Conservation (phyloP, 1,284 basidiomycete species). For the Meripilus lineatus region DNA sequence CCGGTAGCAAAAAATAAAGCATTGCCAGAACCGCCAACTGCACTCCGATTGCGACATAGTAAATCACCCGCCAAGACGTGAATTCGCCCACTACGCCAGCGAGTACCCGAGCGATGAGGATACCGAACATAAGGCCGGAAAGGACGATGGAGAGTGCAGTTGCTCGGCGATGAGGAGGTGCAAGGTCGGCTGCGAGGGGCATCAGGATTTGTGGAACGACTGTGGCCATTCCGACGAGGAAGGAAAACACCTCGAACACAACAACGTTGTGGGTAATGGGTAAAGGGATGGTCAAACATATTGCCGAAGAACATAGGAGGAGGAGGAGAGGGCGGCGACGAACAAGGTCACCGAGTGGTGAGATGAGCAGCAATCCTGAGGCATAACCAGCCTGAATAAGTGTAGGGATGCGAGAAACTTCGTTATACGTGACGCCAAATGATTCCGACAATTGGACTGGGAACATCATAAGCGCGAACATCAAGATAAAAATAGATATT, state of each 20-base stretch:
- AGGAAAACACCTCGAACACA: constrained; percentile 38
- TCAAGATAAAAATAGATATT: not conserved
- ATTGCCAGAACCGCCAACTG: constrained; percentile 28
- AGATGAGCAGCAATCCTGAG: constrained; percentile 40
- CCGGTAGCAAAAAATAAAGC: constrained; percentile 38
- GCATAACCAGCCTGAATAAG: constrained; percentile 44
- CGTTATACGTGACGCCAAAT: constrained; percentile 48
- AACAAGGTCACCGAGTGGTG: constrained; percentile 46
- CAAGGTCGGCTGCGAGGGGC: constrained; percentile 46
- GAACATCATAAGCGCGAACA: not conserved
- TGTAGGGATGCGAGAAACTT: constrained; percentile 48
- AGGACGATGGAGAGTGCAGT: constrained; percentile 43
- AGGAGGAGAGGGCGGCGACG: constrained; percentile 40
- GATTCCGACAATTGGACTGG: constrained; percentile 47
- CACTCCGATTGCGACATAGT: constrained; percentile 38
- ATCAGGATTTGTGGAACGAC: constrained; percentile 38
- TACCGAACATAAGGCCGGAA: constrained; percentile 42
- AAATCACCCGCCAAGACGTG: constrained; percentile 37
- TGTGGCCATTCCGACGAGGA: constrained; percentile 37
- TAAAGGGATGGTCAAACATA: constrained; percentile 37
- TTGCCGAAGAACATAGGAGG: constrained; percentile 28
- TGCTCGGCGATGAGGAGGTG: constrained; percentile 39
- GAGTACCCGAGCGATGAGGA: constrained; percentile 41
- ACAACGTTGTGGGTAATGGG: constrained; percentile 35
- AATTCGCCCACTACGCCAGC: constrained; percentile 40